phyloP scores from a whole-genome alignment of 2,329 filamentous ascomycete species.

The Venturia pyrina region DNA sequence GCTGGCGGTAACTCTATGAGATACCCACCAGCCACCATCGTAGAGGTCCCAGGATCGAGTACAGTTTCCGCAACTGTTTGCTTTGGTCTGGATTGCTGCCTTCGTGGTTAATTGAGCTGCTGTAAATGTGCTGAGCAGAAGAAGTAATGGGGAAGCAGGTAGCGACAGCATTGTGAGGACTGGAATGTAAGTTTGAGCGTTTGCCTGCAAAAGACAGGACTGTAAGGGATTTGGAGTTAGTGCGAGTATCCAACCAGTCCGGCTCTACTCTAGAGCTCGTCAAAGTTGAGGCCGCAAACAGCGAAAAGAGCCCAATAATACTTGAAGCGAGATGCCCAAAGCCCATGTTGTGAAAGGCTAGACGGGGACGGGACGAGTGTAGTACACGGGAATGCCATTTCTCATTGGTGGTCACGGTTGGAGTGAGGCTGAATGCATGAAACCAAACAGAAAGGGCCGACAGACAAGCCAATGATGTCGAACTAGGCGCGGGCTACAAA shows the following conservation, averaged over 20 bases:
- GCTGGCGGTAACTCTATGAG: neutral
- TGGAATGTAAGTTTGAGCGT: too few relatives aligned
- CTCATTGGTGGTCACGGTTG: neutral
- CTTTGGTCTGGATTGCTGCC: neutral
- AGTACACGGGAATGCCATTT: neutral
- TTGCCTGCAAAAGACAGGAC: too few relatives aligned
- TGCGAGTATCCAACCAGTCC: neutral
- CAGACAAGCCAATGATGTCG: neutral
- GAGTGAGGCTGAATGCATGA: neutral
- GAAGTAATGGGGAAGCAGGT: neutral
- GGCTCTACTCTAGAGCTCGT: neutral
- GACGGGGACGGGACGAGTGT: neutral
- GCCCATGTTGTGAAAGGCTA: neutral
- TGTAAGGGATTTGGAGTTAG: too few relatives aligned
- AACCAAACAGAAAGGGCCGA: neutral
- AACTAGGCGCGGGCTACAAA: neutral
- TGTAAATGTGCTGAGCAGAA: neutral
- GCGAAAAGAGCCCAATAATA: neutral
- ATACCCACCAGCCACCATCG: conserved; percentile 1
- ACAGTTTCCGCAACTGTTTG: neutral
- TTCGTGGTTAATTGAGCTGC: neutral
- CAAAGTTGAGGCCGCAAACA: neutral
- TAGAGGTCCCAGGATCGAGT: neutral
- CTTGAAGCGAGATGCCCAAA: neutral
- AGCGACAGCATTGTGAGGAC: neutral